phyloP scores from a whole-genome alignment of 2,329 filamentous ascomycete genomes.

The Colletotrichum sp. region DNA sequence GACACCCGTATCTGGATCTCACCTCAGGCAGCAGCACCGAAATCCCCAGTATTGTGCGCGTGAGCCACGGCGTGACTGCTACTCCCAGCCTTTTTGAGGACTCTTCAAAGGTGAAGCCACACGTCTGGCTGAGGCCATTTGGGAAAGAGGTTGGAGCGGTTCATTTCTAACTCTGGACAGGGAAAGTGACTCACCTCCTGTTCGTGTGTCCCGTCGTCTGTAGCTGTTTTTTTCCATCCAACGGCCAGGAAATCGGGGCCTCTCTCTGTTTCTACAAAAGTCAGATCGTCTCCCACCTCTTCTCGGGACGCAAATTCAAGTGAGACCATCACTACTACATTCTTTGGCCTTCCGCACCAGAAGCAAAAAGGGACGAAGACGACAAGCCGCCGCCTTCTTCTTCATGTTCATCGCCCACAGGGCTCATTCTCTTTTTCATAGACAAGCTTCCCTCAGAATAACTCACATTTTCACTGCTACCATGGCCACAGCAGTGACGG shows the following conservation, averaged over 20 bases:
- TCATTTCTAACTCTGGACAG: background rate
- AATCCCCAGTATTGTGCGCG: background rate
- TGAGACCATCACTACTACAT: background rate
- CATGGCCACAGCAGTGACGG: slow-evolving; percentile 4
- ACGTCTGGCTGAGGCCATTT: slow-evolving; percentile 1
- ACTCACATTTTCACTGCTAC: background rate
- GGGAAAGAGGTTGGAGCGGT: background rate
- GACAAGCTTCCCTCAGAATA: background rate
- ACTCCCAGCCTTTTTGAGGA: background rate
- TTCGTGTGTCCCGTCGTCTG: background rate
- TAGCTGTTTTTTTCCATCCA: background rate
- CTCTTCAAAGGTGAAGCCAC: background rate
- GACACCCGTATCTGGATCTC: background rate
- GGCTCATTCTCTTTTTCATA: background rate
- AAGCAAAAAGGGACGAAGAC: background rate
- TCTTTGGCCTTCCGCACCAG: background rate
- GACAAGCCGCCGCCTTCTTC: background rate
- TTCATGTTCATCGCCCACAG: slow-evolving; percentile 7
- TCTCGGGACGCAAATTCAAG: background rate
- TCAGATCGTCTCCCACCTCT: background rate
- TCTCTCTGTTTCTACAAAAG: background rate
- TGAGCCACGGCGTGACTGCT: background rate
- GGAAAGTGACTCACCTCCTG: slow-evolving; percentile 15
- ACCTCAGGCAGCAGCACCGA: background rate
- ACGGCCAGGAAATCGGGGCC: background rate